Evolutionary conservation across 2,329 filamentous ascomycete genomes (phyloP).

Genomic region (Pyrenochaeta sp.): DNA sequence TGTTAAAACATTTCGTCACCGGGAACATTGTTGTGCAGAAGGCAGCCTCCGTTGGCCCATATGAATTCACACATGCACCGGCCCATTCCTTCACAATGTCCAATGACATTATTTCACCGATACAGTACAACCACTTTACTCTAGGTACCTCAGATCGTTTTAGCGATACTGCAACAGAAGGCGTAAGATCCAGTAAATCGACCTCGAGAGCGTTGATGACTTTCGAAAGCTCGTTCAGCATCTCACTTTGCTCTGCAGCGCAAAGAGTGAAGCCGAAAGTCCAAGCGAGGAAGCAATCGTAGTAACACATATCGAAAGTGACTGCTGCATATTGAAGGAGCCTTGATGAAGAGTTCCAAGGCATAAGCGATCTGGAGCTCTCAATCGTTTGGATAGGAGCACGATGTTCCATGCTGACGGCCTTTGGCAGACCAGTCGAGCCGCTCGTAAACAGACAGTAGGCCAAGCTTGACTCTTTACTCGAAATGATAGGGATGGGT

Average conservation of each 20-base stretch:
- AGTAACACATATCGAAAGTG: slow-evolving; percentile 59
- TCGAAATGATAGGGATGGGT: slow-evolving; percentile 36
- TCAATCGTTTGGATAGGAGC: slow-evolving; percentile 53
- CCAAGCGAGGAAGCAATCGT: slow-evolving; percentile 58
- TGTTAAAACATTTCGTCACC: slow-evolving; percentile 37
- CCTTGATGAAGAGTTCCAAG: slow-evolving; percentile 49
- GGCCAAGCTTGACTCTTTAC: slow-evolving; percentile 41
- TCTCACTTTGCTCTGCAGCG: slow-evolving; percentile 47
- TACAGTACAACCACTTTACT: slow-evolving; percentile 56
- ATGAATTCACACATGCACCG: slow-evolving; percentile 54
- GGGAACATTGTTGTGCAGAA: slow-evolving; percentile 56
- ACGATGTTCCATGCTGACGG: slow-evolving; percentile 54
- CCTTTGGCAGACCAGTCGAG: slow-evolving; percentile 55
- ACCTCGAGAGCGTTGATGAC: slow-evolving; percentile 47
- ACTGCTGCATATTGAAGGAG: slow-evolving; percentile 55
- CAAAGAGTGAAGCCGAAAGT: slow-evolving; percentile 55
- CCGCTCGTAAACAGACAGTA: slow-evolving; percentile 57
- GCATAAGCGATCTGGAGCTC: slow-evolving; percentile 49
- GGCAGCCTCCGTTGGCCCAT: slow-evolving; percentile 55
- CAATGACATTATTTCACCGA: slow-evolving; percentile 54
- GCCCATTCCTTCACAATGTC: slow-evolving; percentile 51
- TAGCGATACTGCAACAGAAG: slow-evolving; percentile 52
- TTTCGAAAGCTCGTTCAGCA: slow-evolving; percentile 50
- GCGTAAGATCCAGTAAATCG: slow-evolving; percentile 54
- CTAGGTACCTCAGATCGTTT: slow-evolving; percentile 41